Percentiles rank a stretch among this genome's conserved stretches.
Evolutionary conservation across 257 asterid genomes (phyloP).

Genomic region (Linderniella brevidens): DNA sequence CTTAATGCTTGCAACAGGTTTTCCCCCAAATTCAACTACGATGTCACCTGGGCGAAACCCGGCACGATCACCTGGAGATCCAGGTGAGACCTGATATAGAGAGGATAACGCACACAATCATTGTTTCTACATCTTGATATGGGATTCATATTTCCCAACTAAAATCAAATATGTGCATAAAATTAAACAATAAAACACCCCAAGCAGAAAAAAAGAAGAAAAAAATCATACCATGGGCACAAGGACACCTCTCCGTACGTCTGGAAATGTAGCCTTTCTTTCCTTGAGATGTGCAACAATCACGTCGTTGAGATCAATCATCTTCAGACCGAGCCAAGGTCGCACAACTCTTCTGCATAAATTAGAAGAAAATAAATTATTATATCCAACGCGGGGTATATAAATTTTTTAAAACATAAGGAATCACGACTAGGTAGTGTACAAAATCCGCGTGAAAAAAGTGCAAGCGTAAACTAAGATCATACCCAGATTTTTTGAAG

Average conservation of each 20-base stretch:
- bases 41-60: conserved; percentile 81
- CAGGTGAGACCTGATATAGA: conserved; percentile 53
- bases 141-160: not conserved
- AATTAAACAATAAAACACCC: not conserved
- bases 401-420: too few species aligned
- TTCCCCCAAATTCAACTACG: conserved; percentile 68
- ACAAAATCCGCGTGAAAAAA: too few species aligned
- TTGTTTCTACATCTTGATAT: not conserved
- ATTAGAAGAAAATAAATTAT: not conserved
- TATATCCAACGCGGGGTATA: too few species aligned
- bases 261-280: conserved; percentile 48
- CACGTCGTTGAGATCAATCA: conserved; percentile 81
- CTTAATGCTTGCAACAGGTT: conserved; percentile 41
- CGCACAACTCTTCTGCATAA: conserved; percentile 81
- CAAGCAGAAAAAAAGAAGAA: conserved; percentile 1
- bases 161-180: not conserved
- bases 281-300: conserved; percentile 68
- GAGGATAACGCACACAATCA: not conserved
- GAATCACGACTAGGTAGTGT: too few species aligned
- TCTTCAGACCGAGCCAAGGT: conserved; percentile 88
- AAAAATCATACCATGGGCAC: conserved; percentile 54
- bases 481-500: conserved; percentile 61
- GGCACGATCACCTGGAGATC: conserved; percentile 82
- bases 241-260: conserved; percentile 60
- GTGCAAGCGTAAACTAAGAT: not conserved